Base-by-base conservation (phyloP, 1,139 yeast genomes). In the Geotrichum bryndzae region DNA sequence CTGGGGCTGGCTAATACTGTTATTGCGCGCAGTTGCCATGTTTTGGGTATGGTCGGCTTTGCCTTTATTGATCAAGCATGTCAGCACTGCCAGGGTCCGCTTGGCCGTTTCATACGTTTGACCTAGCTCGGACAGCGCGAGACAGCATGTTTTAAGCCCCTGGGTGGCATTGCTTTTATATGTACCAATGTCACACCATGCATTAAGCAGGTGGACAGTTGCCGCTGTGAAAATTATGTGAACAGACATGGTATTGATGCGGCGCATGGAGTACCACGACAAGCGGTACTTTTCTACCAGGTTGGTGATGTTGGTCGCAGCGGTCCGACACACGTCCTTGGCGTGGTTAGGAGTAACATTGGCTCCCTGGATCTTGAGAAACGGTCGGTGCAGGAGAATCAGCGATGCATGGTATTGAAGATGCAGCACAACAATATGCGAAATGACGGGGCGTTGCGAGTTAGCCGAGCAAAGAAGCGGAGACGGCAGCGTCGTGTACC, bases 221-320 rank as follows among this genome's bases (percentile, higher is more conserved):
- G 70, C 68, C 4, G 69, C 70, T 13, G 70, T 66, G 58, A 68
- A 68, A 2, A 66, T 63, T 15, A 67, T 62, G 50, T 68, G 66
- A 7, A 67, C 68, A 15, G 68, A 61, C 35, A 66, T 54, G 35
- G 64, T 63, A 15, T 67, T 66, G 6, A 68, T 67, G 53, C 68
- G 57, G 22, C 67, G 61, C 50, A 68, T 56, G 1, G 68, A 46
- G 57, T 68, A 68, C 58, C 60, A 57, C 18, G 58, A 45, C 50
- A 51, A 53, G 13, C 56, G 57, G 46, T 63, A 62, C 22, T 56
- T 55, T 25, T 59, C 55, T 5, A 63, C 25, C 23, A 63, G 46
- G 22, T 52, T 62, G 18, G 65, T 55, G 8, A 63, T 59, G 33
- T 50, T 54, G n/a, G 57, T 41, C 11, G 65, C 65, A 29, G 65